These are phyloP conservation scores for Cynara cardunculus DNA, from an alignment of 129 eudicot species.

Conservation along the genomic window DNA sequence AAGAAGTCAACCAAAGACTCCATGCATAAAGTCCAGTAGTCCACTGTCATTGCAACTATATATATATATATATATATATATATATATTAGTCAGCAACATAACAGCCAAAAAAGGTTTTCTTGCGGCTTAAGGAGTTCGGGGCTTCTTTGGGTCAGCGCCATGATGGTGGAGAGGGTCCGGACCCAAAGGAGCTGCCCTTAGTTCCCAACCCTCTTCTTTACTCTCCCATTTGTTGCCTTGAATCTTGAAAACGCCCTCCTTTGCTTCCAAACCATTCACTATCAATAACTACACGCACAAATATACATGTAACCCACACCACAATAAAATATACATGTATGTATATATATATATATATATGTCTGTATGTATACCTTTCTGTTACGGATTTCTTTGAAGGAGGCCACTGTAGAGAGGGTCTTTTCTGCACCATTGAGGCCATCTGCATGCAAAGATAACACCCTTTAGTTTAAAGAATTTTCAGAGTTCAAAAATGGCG, in stretches of 20 bases:
- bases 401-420: constrained; percentile 7
- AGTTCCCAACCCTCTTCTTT: constrained; percentile 27
- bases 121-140: constrained; percentile 25
- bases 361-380: constrained; percentile 21
- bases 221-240: neutral
- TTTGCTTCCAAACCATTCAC: constrained; percentile 30
- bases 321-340: neutral
- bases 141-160: constrained; percentile 38
- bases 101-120: neutral
- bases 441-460: constrained; percentile 24
- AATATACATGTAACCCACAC: neutral
- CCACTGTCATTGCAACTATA: constrained; percentile 4
- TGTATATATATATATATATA: neutral
- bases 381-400: constrained; percentile 15
- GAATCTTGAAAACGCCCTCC: constrained; percentile 11
- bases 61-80: too few relatives aligned
- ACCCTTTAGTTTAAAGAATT: neutral
- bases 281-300: constrained; percentile 28
- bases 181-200: constrained; percentile 45
- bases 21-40: constrained; percentile 5
- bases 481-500: neutral
- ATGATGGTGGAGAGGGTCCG: constrained; percentile 44
- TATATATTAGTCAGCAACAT: neutral
- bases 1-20: constrained; percentile 15
- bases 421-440: constrained; percentile 15